Percentiles rank a stretch among this genome's conserved stretches.
These are phyloP conservation scores for Leccinum solheimii DNA, from an alignment of 1,284 basidiomycete species.

Conservation along the genomic window DNA sequence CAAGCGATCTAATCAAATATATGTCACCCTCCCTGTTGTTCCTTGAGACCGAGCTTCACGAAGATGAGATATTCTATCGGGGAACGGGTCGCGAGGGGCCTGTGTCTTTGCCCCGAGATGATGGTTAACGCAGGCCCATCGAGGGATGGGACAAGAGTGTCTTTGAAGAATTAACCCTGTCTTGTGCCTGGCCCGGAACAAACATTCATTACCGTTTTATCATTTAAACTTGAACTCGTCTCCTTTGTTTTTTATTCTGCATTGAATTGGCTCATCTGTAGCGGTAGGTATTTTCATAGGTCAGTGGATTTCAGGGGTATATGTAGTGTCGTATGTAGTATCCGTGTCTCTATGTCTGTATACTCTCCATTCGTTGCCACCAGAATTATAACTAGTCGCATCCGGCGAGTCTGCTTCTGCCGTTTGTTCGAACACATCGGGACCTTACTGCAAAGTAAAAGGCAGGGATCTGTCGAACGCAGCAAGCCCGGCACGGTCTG, in stretches of 20 bases:
- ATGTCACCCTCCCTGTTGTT: neutral
- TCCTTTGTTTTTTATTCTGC: neutral
- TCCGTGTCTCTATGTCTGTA: neutral
- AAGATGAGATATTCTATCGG: neutral
- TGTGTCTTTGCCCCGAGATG: constrained; percentile 19
- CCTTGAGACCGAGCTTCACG: neutral
- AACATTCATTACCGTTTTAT: neutral
- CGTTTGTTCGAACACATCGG: neutral
- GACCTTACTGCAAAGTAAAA: neutral
- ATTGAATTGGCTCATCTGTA: neutral
- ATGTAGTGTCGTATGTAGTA: neutral
- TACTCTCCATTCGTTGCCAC: neutral
- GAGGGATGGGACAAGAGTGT: constrained; percentile 9
- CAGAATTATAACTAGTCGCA: neutral
- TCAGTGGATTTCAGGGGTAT: neutral
- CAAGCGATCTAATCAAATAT: neutral
- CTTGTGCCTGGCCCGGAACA: neutral
- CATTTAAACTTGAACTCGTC: neutral
- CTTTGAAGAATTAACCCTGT: neutral
- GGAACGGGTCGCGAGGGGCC: constrained; percentile 7
- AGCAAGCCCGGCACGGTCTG: neutral
- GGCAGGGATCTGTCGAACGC: neutral
- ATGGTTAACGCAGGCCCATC: constrained; percentile 8
- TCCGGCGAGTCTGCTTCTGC: neutral
- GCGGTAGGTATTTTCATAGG: neutral